Evolutionary conservation across 352 stramenopile species (phyloP).

Genomic region (Globisporangium parvum): DNA sequence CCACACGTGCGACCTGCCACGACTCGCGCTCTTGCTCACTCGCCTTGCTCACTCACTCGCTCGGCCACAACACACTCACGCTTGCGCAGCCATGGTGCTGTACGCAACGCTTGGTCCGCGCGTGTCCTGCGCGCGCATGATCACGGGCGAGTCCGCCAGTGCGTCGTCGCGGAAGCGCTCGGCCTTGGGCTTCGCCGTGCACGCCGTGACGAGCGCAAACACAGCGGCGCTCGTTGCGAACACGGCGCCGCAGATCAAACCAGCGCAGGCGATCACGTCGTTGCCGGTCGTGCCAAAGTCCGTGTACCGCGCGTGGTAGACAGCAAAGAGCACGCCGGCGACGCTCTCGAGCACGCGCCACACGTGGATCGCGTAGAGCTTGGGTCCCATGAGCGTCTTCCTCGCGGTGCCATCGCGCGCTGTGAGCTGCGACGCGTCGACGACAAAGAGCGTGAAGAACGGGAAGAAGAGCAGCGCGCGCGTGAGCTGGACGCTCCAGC

Average conservation of each 20-base stretch:
- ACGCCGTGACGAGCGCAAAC: slow-evolving; percentile 22
- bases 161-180: neutral
- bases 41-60: neutral
- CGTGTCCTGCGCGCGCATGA: neutral
- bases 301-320: slow-evolving; percentile 42
- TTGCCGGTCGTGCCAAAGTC: slow-evolving; percentile 53
- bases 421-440: slow-evolving; percentile 45
- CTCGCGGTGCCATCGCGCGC: slow-evolving; percentile 23
- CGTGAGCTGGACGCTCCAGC: slow-evolving; percentile 29
- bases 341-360: slow-evolving; percentile 59
- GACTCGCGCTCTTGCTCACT: neutral
- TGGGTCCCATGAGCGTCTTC: slow-evolving; percentile 25
- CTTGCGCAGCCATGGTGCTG: slow-evolving; percentile 12
- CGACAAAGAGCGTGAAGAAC: slow-evolving; percentile 56
- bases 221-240: slow-evolving; percentile 23
- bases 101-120: slow-evolving; percentile 9
- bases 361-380: slow-evolving; percentile 33
- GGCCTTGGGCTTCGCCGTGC: slow-evolving; percentile 9
- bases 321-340: slow-evolving; percentile 29
- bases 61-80: slow-evolving; percentile 1
- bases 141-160: slow-evolving; percentile 11
- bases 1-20: neutral
- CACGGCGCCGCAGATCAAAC: slow-evolving; percentile 27
- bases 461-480: slow-evolving; percentile 55
- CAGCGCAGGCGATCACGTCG: slow-evolving; percentile 25